Evolutionary conservation across 768 basidiomycete species (phyloP).

Genomic region (Dentipellis sp.): DNA sequence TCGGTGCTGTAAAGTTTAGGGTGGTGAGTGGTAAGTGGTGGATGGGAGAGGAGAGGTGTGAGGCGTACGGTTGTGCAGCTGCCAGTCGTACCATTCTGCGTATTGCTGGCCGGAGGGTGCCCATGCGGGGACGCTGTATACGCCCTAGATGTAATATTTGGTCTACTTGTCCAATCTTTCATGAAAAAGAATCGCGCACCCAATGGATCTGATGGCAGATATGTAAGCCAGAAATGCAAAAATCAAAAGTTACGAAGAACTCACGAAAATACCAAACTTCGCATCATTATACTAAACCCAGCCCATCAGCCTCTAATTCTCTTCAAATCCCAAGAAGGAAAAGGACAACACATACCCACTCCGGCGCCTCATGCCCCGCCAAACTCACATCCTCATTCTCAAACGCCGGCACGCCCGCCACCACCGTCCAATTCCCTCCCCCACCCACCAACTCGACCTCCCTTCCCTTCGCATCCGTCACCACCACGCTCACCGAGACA

Average conservation of each 20-base stretch:
- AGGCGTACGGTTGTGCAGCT: background rate
- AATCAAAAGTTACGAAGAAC: background rate
- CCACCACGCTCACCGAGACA: background rate
- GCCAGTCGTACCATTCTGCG: slow-evolving; percentile 35
- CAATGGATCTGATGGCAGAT: background rate
- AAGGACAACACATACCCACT: background rate
- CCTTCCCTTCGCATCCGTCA: slow-evolving; percentile 27
- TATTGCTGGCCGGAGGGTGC: slow-evolving; percentile 22
- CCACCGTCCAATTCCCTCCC: slow-evolving; percentile 26
- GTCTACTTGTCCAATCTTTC: background rate
- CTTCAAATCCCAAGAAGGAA: background rate
- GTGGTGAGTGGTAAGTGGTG: background rate
- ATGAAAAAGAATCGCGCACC: background rate
- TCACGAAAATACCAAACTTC: background rate
- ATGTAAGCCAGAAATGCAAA: background rate
- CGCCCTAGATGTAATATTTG: slow-evolving; percentile 17
- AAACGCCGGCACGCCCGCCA: slow-evolving; percentile 31
- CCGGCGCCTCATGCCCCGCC: slow-evolving; percentile 31
- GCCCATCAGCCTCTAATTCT: background rate
- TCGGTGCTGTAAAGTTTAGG: slow-evolving; percentile 24
- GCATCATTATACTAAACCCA: background rate
- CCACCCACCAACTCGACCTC: slow-evolving; percentile 23
- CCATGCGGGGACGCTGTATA: slow-evolving; percentile 40
- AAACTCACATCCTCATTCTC: slow-evolving; percentile 27
- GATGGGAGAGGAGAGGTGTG: background rate